Percentiles rank a stretch among this genome's conserved stretches.
phyloP scores from a whole-genome alignment of 2,329 filamentous ascomycete genomes.

The Alternaria sp. region DNA sequence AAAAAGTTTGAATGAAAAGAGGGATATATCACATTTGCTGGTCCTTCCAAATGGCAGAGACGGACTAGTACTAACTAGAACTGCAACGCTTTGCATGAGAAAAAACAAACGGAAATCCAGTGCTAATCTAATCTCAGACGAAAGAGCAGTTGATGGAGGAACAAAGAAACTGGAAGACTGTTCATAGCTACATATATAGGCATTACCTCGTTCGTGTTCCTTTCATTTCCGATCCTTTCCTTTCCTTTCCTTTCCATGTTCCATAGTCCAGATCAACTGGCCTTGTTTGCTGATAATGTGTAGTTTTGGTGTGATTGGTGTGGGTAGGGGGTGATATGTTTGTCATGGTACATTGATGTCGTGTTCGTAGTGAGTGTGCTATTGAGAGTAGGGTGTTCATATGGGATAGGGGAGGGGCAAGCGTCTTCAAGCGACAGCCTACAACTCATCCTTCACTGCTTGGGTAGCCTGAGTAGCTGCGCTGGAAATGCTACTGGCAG shows the following conservation, averaged over 20 bases:
- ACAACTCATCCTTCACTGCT: slow-evolving; percentile 64
- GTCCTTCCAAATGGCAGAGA: background rate
- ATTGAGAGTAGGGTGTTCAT: background rate
- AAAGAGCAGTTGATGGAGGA: slow-evolving; percentile 3
- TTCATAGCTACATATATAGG: slow-evolving; percentile 19
- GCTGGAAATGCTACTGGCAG: slow-evolving; percentile 56
- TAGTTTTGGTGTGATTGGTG: background rate
- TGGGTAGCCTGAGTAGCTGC: slow-evolving; percentile 53
- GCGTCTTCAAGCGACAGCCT: background rate
- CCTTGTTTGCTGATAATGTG: background rate
- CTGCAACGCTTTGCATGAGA: slow-evolving; percentile 8
- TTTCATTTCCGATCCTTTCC: background rate
- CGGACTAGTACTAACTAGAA: background rate
- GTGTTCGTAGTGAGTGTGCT: slow-evolving; percentile 16
- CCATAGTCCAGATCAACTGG: slow-evolving; percentile 10
- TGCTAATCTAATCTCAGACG: background rate
- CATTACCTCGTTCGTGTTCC: slow-evolving; percentile 10
- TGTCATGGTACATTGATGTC: slow-evolving; percentile 11
- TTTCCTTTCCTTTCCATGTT: background rate
- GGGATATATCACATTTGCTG: slow-evolving; percentile 20
- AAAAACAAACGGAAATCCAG: slow-evolving; percentile 8
- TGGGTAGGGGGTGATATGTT: background rate
- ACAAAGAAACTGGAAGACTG: slow-evolving; percentile 5
- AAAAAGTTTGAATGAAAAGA: slow-evolving; percentile 10
- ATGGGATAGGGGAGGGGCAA: background rate